These are phyloP conservation scores for Leucocoprinus leucothites DNA, from an alignment of 768 basidiomycete species.

Conservation along the genomic window DNA sequence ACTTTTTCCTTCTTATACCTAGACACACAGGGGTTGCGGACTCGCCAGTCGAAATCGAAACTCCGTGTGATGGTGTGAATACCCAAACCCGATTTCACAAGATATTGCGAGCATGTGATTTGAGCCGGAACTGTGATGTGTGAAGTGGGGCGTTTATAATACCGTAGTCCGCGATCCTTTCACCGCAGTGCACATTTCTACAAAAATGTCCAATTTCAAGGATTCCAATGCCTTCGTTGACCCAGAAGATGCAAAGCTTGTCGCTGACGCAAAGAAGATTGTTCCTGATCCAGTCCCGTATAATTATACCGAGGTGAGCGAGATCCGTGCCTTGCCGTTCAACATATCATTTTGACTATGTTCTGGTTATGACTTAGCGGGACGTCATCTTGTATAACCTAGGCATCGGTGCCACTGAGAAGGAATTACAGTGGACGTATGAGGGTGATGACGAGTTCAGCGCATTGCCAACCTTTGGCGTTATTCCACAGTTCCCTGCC, in stretches of 20 bases:
- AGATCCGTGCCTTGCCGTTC: neutral
- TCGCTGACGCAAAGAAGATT: slow-evolving; percentile 76
- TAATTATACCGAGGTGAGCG: slow-evolving; percentile 65
- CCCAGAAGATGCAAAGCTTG: slow-evolving; percentile 77
- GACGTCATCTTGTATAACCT: slow-evolving; percentile 96
- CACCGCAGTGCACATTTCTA: no score
- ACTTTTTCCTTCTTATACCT: no score
- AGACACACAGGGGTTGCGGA: no score
- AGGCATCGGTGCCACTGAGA: slow-evolving; percentile 89
- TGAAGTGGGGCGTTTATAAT: no score
- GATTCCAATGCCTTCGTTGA: slow-evolving; percentile 58
- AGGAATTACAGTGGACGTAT: slow-evolving; percentile 88
- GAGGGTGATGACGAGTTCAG: slow-evolving; percentile 87
- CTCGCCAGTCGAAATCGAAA: no score
- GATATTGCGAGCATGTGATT: neutral
- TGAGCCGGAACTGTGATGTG: no score
- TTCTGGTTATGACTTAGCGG: slow-evolving; percentile 33
- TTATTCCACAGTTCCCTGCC: slow-evolving; percentile 86
- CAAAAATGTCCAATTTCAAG: slow-evolving; percentile 35
- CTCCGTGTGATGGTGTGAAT: no score
- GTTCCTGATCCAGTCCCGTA: slow-evolving; percentile 55
- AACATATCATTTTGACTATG: neutral
- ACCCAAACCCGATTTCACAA: no score
- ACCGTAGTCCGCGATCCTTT: no score
- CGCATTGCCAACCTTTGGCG: slow-evolving; percentile 91